Evolutionary conservation across 306 rosid species (phyloP).

Genomic region (Nissolia schottii): DNA sequence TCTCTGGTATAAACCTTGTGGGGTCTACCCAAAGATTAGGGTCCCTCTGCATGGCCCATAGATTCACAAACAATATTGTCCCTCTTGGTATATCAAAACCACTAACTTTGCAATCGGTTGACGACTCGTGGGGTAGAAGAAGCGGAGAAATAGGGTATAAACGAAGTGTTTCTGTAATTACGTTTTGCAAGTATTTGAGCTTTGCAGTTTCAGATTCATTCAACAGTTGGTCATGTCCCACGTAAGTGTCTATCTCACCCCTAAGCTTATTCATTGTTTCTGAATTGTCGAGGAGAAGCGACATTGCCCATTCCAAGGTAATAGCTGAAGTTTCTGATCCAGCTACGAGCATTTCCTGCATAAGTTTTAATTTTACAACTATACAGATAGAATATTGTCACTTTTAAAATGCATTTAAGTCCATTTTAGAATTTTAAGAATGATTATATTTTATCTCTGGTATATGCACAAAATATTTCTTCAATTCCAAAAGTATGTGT

Average conservation of each 20-base stretch:
- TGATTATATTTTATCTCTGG: too few species aligned
- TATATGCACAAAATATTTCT: too few species aligned
- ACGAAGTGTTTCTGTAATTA: constrained; percentile 42
- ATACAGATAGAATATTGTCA: too few species aligned
- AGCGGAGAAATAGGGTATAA: constrained; percentile 34
- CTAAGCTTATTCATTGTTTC: constrained; percentile 17
- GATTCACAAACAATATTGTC: constrained; percentile 39
- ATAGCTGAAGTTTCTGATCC: constrained; percentile 42
- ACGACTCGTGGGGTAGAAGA: constrained; percentile 38
- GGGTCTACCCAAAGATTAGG: constrained; percentile 31
- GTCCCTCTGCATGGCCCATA: constrained; percentile 48
- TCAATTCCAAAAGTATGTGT: too few species aligned
- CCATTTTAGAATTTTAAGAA: too few species aligned
- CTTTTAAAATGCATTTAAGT: too few species aligned
- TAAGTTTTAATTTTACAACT: too few species aligned
- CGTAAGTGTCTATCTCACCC: constrained; percentile 15
- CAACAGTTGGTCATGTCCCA: constrained; percentile 18
- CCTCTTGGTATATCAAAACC: constrained; percentile 42
- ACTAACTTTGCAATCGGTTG: constrained; percentile 25
- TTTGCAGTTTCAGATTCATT: not conserved
- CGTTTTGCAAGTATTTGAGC: constrained; percentile 26
- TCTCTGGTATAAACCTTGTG: constrained; percentile 38
- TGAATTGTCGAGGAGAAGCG: constrained; percentile 49
- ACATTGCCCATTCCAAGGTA: constrained; percentile 49
- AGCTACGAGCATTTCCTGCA: constrained; percentile 27